Evolutionary conservation across 768 basidiomycete genomes (phyloP).

Genomic region (Leccinellum rugosiceps): DNA sequence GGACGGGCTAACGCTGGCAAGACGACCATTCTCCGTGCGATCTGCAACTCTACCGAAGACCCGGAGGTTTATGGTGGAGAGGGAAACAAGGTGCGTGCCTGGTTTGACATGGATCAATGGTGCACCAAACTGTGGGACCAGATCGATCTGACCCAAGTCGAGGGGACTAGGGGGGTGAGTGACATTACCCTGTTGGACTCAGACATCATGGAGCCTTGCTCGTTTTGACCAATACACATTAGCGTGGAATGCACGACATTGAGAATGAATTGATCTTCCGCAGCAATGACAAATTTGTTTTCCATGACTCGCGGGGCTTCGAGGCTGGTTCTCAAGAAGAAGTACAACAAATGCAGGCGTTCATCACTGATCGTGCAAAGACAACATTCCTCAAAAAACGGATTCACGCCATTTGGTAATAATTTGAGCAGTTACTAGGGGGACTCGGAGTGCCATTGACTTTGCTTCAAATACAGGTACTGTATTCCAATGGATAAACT

Average conservation of each 20-base stretch:
- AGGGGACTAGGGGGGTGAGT: background rate
- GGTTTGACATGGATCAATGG: background rate
- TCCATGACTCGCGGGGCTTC: background rate
- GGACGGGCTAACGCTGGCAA: no score
- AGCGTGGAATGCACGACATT: background rate
- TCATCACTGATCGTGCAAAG: background rate
- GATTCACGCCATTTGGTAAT: no score
- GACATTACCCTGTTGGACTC: background rate
- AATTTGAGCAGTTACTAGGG: no score
- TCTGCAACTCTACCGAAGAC: no score
- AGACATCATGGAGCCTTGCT: background rate
- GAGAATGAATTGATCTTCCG: background rate
- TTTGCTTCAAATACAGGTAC: no score
- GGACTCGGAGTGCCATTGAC: no score
- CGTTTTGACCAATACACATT: background rate
- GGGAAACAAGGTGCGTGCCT: background rate
- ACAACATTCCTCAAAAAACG: background rate
- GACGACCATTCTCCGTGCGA: no score
- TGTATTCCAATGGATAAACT: background rate
- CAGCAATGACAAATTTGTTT: background rate
- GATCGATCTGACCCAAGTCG: background rate
- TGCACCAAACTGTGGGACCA: background rate
- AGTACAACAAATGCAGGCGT: background rate
- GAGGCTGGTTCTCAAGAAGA: background rate
- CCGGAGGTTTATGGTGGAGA: background rate